These are phyloP conservation scores for Lupinus albus DNA, from an alignment of 306 rosid species.

Conservation along the genomic window DNA sequence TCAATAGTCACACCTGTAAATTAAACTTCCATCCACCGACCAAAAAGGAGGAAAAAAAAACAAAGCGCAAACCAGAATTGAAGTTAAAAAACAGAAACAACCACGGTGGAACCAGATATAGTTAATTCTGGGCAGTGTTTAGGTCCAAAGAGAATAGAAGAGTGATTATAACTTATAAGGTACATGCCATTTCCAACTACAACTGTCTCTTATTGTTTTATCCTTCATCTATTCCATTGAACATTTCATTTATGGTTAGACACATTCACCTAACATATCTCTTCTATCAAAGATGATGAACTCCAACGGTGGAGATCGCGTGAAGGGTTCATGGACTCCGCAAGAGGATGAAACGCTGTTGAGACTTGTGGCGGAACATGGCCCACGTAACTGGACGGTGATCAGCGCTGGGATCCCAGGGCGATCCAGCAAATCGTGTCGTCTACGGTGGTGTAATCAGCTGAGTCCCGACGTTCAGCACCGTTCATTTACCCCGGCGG, in stretches of 20 bases:
- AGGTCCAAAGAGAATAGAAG: neutral
- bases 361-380: constrained; percentile 63
- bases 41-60: neutral
- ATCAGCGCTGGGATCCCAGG: constrained; percentile 78
- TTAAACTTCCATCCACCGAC: constrained; percentile 43
- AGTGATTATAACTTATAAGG: constrained; percentile 62
- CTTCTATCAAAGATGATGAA: neutral
- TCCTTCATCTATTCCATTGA: neutral
- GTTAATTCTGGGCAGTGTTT: constrained; percentile 35
- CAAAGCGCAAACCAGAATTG: neutral
- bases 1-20: constrained; percentile 29
- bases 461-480: constrained; percentile 90
- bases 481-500: constrained; percentile 68
- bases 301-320: constrained; percentile 37
- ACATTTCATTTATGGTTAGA: neutral
- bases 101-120: constrained; percentile 41
- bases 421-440: constrained; percentile 85
- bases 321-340: constrained; percentile 88
- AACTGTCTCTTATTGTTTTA: neutral
- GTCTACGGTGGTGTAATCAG: constrained; percentile 92
- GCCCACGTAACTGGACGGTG: constrained; percentile 78
- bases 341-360: constrained; percentile 68
- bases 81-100: constrained; percentile 37
- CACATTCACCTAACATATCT: neutral
- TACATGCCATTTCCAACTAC: constrained; percentile 68